Conservation (phyloP, 202 grass and related monocot genomes). For the Zizania palustris region DNA sequence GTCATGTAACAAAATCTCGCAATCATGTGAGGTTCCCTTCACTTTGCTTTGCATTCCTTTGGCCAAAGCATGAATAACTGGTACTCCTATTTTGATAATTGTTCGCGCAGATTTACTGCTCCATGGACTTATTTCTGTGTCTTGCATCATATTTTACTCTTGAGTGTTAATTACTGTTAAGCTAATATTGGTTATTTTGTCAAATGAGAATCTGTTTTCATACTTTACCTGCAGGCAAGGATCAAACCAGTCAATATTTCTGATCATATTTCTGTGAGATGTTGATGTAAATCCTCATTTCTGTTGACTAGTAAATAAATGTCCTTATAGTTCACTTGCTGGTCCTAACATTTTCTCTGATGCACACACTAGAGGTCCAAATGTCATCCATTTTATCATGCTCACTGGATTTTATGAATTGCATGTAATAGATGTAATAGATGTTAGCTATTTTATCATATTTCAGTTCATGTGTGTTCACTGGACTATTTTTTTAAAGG, state of each 20-base stretch:
- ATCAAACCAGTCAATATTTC: conserved; percentile 83
- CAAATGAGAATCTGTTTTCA: conserved; percentile 39
- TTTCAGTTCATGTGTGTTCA: too few species aligned
- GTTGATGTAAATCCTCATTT: conserved; percentile 76
- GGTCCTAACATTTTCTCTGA: too few species aligned
- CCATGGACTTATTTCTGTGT: conserved; percentile 80
- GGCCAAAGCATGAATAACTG: conserved; percentile 61
- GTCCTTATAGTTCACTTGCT: too few species aligned
- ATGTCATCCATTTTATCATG: too few species aligned
- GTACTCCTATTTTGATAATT: conserved; percentile 58
- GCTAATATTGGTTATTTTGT: conserved; percentile 3
- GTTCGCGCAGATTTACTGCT: conserved; percentile 56
- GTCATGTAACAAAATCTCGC: conserved; percentile 73
- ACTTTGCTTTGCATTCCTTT: conserved; percentile 83
- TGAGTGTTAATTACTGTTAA: conserved; percentile 26
- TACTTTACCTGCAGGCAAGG: conserved; percentile 81
- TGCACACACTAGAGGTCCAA: too few species aligned
- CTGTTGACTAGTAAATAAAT: too few species aligned
- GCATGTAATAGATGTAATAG: too few species aligned
- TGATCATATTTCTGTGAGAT: conserved; percentile 82
- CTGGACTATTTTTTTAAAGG: too few species aligned
- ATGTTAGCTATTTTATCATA: too few species aligned
- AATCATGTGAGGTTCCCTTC: conserved; percentile 75
- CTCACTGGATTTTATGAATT: too few species aligned
- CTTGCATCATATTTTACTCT: conserved; percentile 53